These are phyloP conservation scores for Chlorella sp. DNA, from an alignment of 139 green algal genomes.

Conservation along the genomic window DNA sequence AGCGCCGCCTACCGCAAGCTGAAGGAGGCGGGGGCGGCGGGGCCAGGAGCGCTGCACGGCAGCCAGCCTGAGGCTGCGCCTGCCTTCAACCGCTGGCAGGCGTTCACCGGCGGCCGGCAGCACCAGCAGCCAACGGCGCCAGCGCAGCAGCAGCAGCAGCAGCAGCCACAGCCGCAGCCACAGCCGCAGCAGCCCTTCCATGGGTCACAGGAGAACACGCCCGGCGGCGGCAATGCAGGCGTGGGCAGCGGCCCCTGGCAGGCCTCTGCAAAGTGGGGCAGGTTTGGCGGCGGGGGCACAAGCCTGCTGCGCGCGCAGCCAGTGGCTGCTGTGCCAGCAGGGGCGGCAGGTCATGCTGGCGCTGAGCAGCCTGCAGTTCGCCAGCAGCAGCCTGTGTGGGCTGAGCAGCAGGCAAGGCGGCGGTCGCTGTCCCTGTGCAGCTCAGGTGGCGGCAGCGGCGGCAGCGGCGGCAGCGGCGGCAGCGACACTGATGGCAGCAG, in stretches of 20 bases:
- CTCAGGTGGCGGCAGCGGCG: not conserved
- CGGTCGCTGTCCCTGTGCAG: not conserved
- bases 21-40: not conserved
- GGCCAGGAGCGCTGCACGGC: not conserved
- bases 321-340: not conserved
- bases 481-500: not conserved
- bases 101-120: not conserved
- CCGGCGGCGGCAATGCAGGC: not conserved
- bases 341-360: not conserved
- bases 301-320: not conserved
- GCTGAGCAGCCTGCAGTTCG: not conserved
- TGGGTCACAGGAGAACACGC: not conserved
- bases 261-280: not conserved
- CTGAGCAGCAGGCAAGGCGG: not conserved
- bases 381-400: not conserved
- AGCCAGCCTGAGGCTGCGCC: not conserved
- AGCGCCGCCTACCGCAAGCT: not conserved
- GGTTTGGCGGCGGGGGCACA: not conserved
- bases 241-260: not conserved
- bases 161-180: too few relatives aligned
- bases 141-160: not conserved
- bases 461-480: not conserved
- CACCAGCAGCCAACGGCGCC: not conserved
- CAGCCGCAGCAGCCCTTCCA: not conserved
- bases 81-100: conserved; percentile 2